Evolutionary conservation across 1,284 basidiomycete species (phyloP), one percentile per base, ranked within the genome.

Genomic region (Trametes pubescens): DNA sequence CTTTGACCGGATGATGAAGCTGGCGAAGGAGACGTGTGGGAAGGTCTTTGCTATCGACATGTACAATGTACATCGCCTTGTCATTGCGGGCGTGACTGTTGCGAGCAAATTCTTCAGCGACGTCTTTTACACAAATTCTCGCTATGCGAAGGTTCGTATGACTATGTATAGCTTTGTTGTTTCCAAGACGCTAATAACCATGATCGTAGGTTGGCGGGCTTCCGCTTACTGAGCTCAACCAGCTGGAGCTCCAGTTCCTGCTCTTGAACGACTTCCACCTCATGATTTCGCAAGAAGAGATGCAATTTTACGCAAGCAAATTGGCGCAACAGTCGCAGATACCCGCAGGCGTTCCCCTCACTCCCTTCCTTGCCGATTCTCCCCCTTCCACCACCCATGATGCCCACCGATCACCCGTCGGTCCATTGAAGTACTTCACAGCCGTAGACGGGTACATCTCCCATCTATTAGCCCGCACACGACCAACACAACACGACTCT

Each of bases 51-150:
- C 96, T 21, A 98, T 99, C 74, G 97, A 99, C 79, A 94, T 93
- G 64, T 99, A 91, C 80, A 99, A 99, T 74, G 93, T 99, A 29
- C 97, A 99, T 78, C 87, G 78, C 81, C 44, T 99, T 51, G 93
- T 99, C 72, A 99, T 99, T 69, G 96, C 97, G 1, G 97, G 97
- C 4, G 93, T 99, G 29, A 99, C 97, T 2, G 97, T 99, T 10
- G 96, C 97, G 21, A 96, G 93, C 82, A 99, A 99, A 78, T 99
- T 99, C 77, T 99, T 99, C 77, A 95, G 93, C 65, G 97, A 99
- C 77, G 96, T 99, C 11, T 99, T 99, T 74, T 99, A 99, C 80
- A 99, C 97, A n/a, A 99, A 99, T 74, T 98, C 96, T 34, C 86
- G 97, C 40, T 99, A 99, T 76, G 97, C 97, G 62, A 99, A 99